Conservation (phyloP, 805 yeast genomes). For the Metschnikowia sp. region DNA sequence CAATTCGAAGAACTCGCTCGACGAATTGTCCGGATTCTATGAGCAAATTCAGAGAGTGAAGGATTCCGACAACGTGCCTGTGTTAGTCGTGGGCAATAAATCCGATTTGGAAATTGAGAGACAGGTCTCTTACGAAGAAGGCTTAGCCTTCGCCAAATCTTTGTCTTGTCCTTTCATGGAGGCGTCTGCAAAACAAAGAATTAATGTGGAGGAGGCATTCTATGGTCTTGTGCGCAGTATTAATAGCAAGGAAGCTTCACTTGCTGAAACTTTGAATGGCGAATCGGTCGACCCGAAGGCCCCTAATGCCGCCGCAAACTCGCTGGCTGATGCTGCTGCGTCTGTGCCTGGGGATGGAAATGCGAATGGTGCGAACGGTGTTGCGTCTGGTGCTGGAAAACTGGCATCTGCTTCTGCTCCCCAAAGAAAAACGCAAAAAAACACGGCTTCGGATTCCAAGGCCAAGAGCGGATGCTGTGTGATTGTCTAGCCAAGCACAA, state of each 20-base stretch:
- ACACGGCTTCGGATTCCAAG: slow-evolving; percentile 1
- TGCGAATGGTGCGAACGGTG: background rate
- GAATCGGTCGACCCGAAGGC: slow-evolving; percentile 4
- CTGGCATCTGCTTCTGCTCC: slow-evolving; percentile 8
- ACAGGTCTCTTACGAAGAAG: slow-evolving; percentile 69
- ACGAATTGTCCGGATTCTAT: slow-evolving; percentile 74
- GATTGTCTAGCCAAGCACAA: slow-evolving; percentile 10
- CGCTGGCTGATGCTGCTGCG: slow-evolving; percentile 3
- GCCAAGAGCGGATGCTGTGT: slow-evolving; percentile 20
- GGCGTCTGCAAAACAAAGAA: slow-evolving; percentile 87
- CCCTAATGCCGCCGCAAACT: background rate
- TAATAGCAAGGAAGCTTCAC: slow-evolving; percentile 19
- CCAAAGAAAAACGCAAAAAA: slow-evolving; percentile 10
- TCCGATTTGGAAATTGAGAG: slow-evolving; percentile 73
- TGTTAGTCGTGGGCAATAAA: slow-evolving; percentile 75
- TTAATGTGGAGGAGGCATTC: slow-evolving; percentile 86
- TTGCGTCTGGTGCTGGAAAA: background rate
- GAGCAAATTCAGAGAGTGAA: slow-evolving; percentile 78
- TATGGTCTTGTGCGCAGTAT: slow-evolving; percentile 63
- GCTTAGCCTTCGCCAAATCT: slow-evolving; percentile 56
- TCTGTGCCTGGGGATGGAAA: background rate
- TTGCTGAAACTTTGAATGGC: slow-evolving; percentile 3
- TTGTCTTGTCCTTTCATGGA: slow-evolving; percentile 78
- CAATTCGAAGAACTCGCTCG: slow-evolving; percentile 79
- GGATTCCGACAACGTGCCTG: slow-evolving; percentile 71